Evolutionary conservation across 805 yeast species (phyloP).

Genomic region (Spathaspora girioi): DNA sequence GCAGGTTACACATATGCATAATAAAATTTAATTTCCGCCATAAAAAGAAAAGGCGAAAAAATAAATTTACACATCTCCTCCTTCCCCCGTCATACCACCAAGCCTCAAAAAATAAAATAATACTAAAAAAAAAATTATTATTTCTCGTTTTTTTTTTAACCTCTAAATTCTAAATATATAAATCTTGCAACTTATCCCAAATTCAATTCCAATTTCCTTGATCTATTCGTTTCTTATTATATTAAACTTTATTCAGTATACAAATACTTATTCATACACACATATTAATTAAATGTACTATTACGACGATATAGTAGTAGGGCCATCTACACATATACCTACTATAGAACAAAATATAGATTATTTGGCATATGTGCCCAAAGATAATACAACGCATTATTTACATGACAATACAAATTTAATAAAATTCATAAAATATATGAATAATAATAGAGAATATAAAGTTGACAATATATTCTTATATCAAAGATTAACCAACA

Average conservation of each 20-base stretch:
- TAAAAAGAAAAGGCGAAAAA: not conserved
- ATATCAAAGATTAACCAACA: constrained; percentile 26
- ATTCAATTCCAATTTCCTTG: not conserved
- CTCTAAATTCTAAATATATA: not conserved
- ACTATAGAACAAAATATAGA: constrained; percentile 24
- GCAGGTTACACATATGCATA: not conserved
- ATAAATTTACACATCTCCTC: not conserved
- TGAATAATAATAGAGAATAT: constrained; percentile 7
- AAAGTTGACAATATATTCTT: constrained; percentile 6
- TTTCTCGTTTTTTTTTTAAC: not conserved
- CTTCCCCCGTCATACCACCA: not conserved
- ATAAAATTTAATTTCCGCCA: not conserved
- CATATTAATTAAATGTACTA: constrained; percentile 5
- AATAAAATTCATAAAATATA: constrained; percentile 8
- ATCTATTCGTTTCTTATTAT: not conserved
- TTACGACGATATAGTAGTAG: constrained; percentile 12
- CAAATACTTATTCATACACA: not conserved
- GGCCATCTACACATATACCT: constrained; percentile 7
- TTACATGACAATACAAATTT: constrained; percentile 17
- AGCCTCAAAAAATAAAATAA: not conserved
- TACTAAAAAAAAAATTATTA: not conserved
- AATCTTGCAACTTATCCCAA: constrained; percentile 4
- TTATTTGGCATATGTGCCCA: constrained; percentile 20
- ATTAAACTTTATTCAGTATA: not conserved
- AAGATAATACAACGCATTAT: constrained; percentile 8